phyloP scores from a whole-genome alignment of 2,329 filamentous ascomycete species.

The Metarhizium guizhouense region DNA sequence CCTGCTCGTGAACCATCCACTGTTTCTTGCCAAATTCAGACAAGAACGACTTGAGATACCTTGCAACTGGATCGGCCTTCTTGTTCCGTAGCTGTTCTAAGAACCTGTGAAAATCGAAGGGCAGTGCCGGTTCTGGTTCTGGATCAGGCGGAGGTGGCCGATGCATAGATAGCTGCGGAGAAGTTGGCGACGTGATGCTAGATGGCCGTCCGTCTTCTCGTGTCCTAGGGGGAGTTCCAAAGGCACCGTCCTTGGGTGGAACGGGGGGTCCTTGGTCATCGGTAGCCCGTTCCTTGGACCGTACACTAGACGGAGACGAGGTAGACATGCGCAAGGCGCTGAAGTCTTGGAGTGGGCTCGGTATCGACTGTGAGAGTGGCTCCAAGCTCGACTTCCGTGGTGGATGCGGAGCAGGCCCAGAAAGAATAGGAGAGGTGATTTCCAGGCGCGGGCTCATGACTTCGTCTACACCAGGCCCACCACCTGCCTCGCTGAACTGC shows the following conservation, averaged over 20 bases:
- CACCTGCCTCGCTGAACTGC: constrained; percentile 73
- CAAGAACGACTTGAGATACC: constrained; percentile 90
- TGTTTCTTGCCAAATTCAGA: constrained; percentile 94
- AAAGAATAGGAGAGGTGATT: constrained; percentile 68
- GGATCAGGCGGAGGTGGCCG: constrained; percentile 63
- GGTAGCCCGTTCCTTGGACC: constrained; percentile 25
- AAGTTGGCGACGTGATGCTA: constrained; percentile 28
- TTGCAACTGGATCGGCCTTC: constrained; percentile 94
- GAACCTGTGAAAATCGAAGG: constrained; percentile 96
- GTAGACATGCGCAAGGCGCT: constrained; percentile 32
- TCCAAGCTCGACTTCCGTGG: constrained; percentile 83
- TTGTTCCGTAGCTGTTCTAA: constrained; percentile 91
- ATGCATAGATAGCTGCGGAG: constrained; percentile 42
- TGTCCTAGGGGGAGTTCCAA: constrained; percentile 26
- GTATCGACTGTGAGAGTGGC: constrained; percentile 46
- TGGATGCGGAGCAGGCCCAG: constrained; percentile 60
- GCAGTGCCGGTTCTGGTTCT: constrained; percentile 72
- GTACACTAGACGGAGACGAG: constrained; percentile 28
- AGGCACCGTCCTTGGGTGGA: constrained; percentile 49
- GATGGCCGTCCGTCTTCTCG: constrained; percentile 27
- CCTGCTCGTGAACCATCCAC: constrained; percentile 99
- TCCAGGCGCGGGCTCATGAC: constrained; percentile 89
- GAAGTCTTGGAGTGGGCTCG: constrained; percentile 39
- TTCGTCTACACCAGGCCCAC: constrained; percentile 65
- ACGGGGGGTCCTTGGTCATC: constrained; percentile 48